A percentile compares a stretch with the other conserved stretches of the same genome.
These are phyloP conservation scores for Pyricularia grisea DNA, from an alignment of 2,329 filamentous ascomycete genomes.

Conservation along the genomic window DNA sequence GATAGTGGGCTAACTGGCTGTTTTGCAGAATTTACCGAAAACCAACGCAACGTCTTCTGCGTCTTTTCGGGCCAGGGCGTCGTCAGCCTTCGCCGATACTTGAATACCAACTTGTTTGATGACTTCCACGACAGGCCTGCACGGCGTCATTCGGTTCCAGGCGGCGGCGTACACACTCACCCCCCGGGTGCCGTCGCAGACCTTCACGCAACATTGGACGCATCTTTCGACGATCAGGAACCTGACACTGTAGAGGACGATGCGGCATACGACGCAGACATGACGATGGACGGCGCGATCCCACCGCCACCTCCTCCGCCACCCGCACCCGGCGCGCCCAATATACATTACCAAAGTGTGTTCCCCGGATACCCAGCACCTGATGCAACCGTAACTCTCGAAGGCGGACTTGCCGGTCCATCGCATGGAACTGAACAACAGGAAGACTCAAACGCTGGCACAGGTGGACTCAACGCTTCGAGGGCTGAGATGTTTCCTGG, in stretches of 20 bases:
- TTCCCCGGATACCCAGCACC: neutral
- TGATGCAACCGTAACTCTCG: neutral
- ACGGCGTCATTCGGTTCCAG: constrained; percentile 8
- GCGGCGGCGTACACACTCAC: constrained; percentile 5
- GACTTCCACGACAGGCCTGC: constrained; percentile 25
- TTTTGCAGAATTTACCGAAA: constrained; percentile 77
- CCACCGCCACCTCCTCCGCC: constrained; percentile 2
- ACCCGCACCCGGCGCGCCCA: neutral
- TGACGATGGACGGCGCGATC: constrained; percentile 21
- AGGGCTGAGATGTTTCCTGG: neutral
- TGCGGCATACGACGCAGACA: constrained; percentile 30
- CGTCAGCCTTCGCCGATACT: constrained; percentile 62
- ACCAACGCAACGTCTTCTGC: constrained; percentile 92
- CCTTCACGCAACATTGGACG: constrained; percentile 14
- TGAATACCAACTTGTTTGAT: constrained; percentile 51
- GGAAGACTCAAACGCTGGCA: neutral
- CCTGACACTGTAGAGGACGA: constrained; percentile 32
- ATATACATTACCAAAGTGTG: neutral
- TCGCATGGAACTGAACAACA: neutral
- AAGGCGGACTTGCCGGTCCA: constrained; percentile 2
- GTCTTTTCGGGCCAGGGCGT: constrained; percentile 92
- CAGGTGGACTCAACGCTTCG: neutral
- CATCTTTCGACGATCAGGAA: constrained; percentile 27
- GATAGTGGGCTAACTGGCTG: neutral
- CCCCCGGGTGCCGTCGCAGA: neutral